Evolutionary conservation across 1,284 basidiomycete species (phyloP), one percentile per base, ranked within the genome.

Genomic region (Rhodotorula sp.): DNA sequence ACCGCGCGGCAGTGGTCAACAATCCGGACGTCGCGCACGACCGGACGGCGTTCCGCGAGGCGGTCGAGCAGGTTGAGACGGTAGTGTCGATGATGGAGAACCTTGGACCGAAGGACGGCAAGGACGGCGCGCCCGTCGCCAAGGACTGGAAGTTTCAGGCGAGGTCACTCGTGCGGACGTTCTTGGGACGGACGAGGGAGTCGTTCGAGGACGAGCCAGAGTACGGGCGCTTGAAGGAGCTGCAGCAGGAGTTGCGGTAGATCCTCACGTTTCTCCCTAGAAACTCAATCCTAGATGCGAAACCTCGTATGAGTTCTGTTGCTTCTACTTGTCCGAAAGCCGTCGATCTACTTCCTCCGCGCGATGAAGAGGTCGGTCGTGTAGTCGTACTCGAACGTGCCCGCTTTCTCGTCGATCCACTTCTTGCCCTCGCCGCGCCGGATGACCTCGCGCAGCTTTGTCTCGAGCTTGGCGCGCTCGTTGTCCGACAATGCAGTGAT

Each of bases 191-290:
- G 62, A 85, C 84, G 72, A 86, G 83, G 79, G 89, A 89, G 29
- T 72, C 76, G 65, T 97, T 94, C 77, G 90, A 90, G 78, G 91
- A 92, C 67, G 90, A 95, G 80, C 84, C 86, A 2, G 92, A 92
- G 81, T 97, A 90, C 88, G 81, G 84, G 53, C 83, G 84, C 74
- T 82, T 98, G 75, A 83, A 84, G 74, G 86, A 83, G 65, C 71
- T 85, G 27, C 68, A 84, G 51, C 80, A 81, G 47, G 83, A 84
- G 54, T 65, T 84, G 54, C 81, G 53, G 34, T 72, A 66, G 57
- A 54, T 9, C 7, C 9, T 29, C 17, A 3, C 4, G 30, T 32
- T 29, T 24, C 55, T 17, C 39, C 10, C 5, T 24, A 30, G 44
- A 32, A 29, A 32, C 8, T 7, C 36, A 17, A 30, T 29, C 20